These are phyloP conservation scores for Athelia psychrophila DNA, from an alignment of 1,284 basidiomycete genomes.

Conservation along the genomic window DNA sequence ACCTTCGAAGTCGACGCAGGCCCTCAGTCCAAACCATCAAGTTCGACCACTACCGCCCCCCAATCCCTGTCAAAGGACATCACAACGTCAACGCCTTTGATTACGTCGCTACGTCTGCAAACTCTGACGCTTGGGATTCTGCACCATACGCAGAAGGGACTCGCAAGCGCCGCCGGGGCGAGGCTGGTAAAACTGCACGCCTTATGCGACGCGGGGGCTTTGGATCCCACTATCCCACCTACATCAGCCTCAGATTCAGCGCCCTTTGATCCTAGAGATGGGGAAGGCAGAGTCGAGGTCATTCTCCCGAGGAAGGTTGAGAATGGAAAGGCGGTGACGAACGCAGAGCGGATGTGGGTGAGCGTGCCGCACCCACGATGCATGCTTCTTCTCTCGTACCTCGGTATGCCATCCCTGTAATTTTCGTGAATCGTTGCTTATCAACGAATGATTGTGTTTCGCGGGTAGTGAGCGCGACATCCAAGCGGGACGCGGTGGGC, in stretches of 20 bases:
- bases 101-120: constrained; percentile 45
- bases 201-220: constrained; percentile 56
- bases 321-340: too few relatives aligned
- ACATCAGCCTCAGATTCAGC: constrained; percentile 8
- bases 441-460: constrained; percentile 42
- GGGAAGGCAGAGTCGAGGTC: too few relatives aligned
- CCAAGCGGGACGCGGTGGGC: constrained; percentile 70
- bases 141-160: constrained; percentile 56
- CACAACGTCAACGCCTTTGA: constrained; percentile 32
- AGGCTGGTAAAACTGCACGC: constrained; percentile 57
- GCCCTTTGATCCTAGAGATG: not conserved
- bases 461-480: constrained; percentile 45
- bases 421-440: constrained; percentile 15
- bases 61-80: not conserved
- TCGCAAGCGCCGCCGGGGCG: constrained; percentile 37
- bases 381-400: not conserved
- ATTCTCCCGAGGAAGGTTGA: too few relatives aligned
- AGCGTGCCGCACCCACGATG: not conserved
- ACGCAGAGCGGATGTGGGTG: too few relatives aligned
- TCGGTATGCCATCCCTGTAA: constrained; percentile 25
- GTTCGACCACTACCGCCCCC: not conserved
- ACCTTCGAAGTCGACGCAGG: constrained; percentile 27
- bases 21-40: constrained; percentile 1
- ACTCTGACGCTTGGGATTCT: constrained; percentile 55
- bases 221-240: not conserved